Base-by-base conservation (phyloP, 495 filamentous ascomycete genomes). In the Aspergillus sclerotioniger region DNA sequence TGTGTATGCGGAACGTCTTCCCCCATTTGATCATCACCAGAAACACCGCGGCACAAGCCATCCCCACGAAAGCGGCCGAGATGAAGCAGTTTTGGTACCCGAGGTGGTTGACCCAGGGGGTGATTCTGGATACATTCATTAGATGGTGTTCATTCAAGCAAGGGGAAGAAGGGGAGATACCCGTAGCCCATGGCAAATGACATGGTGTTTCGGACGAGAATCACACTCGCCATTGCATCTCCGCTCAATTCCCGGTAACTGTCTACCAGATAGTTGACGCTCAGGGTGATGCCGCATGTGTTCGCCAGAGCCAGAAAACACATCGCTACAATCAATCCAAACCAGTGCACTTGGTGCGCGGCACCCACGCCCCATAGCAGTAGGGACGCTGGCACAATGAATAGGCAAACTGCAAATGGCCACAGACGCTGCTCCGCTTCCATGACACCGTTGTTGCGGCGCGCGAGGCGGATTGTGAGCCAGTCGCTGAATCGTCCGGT, bases 321-420 rank as follows among this genome's bases (percentile, higher is more conserved):
- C 83, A 86, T 86, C 0, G 83, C 85, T 28, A 88, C 79, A 1
- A 87, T 70, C 4, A 85, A 71, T 3, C 85, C 86, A 52, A 86
- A 84, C 82, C 83, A 85, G 51, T 84, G 82, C 4, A 86, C 67
- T 7, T 76, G 62, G 48, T 84, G 81, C 0, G 84, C 84, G 8
- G 85, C 83, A 10, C 86, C 85, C 6, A 88, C 83, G n/a, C 87
- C 86, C 84, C 85, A 90, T 0, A 89, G 77, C 6, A 89, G 74
- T 0, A 87, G 67, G 0, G 82, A 82, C 0, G 68, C 71, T 0
- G 85, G 85, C 3, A 87, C 76, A 9, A 84, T 67, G 25, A 88
- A 19, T 0, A 85, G 56, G 31, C 80, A 82, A 6, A 79, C 67
- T 0, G 70, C 44, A 61, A 88, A 87, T 1, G 86, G 80, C 83